phyloP scores from a whole-genome alignment of 768 basidiomycete genomes.

The Russula dissimulans region DNA sequence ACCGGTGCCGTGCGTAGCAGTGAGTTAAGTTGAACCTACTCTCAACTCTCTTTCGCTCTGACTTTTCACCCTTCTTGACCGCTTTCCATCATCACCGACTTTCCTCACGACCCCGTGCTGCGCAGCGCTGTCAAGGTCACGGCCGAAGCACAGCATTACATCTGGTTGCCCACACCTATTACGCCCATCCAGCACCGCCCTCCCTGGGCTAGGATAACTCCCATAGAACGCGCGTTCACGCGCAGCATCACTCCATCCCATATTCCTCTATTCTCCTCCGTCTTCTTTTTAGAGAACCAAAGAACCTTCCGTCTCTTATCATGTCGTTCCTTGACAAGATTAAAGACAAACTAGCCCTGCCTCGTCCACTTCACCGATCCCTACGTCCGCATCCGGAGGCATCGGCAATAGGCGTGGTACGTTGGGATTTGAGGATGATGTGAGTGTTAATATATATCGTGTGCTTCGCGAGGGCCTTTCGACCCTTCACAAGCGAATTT shows the following conservation, averaged over 20 bases:
- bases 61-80: neutral
- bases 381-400: conserved; percentile 40
- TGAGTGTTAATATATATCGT: conserved; percentile 36
- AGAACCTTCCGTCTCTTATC: neutral
- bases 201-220: neutral
- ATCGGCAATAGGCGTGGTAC: conserved; percentile 48
- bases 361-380: conserved; percentile 28
- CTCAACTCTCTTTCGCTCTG: no score
- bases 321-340: conserved; percentile 55
- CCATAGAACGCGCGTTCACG: neutral
- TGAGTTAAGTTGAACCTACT: neutral
- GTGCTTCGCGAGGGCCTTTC: conserved; percentile 19
- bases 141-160: neutral
- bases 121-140: neutral
- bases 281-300: no score
- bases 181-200: neutral
- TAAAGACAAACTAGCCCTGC: conserved; percentile 42
- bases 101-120: neutral
- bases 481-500: conserved; percentile 9
- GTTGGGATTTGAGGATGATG: conserved; percentile 63
- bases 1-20: no score
- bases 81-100: neutral
- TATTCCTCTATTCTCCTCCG: neutral
- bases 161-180: neutral
- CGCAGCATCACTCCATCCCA: neutral